A percentile compares a stretch with the other conserved stretches of the same genome.
Evolutionary conservation across 2,329 filamentous ascomycete genomes (phyloP).

Genomic region (Dichotomopilus funicola): DNA sequence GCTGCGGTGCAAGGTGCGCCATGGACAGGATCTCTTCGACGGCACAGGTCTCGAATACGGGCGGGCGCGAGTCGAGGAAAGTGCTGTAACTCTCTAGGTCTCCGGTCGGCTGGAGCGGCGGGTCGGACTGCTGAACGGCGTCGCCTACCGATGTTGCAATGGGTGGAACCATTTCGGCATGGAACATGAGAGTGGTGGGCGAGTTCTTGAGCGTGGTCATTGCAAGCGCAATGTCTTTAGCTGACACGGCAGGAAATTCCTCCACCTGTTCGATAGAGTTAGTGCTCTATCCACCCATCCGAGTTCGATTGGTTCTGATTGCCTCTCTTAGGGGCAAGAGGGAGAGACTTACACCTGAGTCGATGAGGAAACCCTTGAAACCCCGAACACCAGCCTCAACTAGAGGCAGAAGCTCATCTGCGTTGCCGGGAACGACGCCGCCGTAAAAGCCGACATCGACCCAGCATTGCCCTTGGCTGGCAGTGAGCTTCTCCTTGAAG

Average conservation of each 20-base stretch:
- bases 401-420: conserved; percentile 67
- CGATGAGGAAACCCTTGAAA: conserved; percentile 97
- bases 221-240: conserved; percentile 68
- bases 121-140: conserved; percentile 61
- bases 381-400: conserved; percentile 83
- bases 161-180: conserved; percentile 96
- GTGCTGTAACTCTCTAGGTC: conserved; percentile 75
- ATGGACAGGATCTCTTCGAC: conserved; percentile 80
- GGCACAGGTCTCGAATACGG: conserved; percentile 84
- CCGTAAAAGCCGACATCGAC: conserved; percentile 99
- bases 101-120: conserved; percentile 64
- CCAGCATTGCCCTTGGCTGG: conserved; percentile 86
- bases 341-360: conserved; percentile 69
- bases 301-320: not conserved
- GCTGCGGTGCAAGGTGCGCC: conserved; percentile 68
- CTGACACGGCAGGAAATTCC: conserved; percentile 88
- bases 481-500: conserved; percentile 77
- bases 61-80: conserved; percentile 85
- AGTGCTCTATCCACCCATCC: conserved; percentile 1
- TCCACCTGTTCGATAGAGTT: conserved; percentile 56
- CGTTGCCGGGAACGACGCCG: conserved; percentile 87
- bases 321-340: too few species aligned
- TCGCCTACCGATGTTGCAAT: conserved; percentile 74
- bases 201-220: conserved; percentile 74
- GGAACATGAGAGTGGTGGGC: conserved; percentile 94